Evolutionary conservation across 2,329 filamentous ascomycete genomes (phyloP), one percentile per base, ranked within the genome.

Genomic region (Colletotrichum eleusines): DNA sequence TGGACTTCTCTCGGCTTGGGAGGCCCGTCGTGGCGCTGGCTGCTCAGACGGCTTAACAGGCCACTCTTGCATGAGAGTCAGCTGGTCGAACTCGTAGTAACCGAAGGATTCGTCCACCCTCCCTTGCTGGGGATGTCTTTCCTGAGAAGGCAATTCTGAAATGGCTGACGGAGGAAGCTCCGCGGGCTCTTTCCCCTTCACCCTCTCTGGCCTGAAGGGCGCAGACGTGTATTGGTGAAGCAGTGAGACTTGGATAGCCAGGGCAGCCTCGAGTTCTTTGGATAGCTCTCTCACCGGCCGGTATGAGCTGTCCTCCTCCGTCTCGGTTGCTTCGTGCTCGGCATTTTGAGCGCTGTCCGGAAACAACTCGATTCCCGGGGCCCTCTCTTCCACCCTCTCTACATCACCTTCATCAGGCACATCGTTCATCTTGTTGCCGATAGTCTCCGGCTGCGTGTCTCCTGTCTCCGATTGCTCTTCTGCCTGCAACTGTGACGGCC

Each of bases 401-500:
- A 18, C 48, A 14, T 63, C 38, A 18, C 11, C 60, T 44, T 33
- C 35, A 31, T 63, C 35, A 23, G 38, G 16, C 18, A 7, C 26
- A 12, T 33, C 26, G 23, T 16, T 38, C 20, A 14, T 23, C 2
- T 31, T 33, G 38, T 46, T 18, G 57, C 5, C 26, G 20, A 23
- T 46, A 26, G 26, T 4, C 6, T 40, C 16, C 11, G 26, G 40
- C 26, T 59, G 54, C 33, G 33, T 26, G 14, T 58, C 64, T 3
- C 67, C 28, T 16, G 26, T 35, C 48, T 28, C 8, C 1, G 26
- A 11, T 14, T 58, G 18, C 35, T 33, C 57, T 18, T 31, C 20
- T 57, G 69, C 66, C 68, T 74, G 72, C 53, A 69, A 50, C 66
- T 73, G 67, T 28, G 23, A 28, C 23, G 40, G 35, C 23, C 44